Evolutionary conservation across 192 early-diverging fungal species (phyloP), one percentile per base, ranked within the genome.

Genomic region (Powellomyces hirtus): DNA sequence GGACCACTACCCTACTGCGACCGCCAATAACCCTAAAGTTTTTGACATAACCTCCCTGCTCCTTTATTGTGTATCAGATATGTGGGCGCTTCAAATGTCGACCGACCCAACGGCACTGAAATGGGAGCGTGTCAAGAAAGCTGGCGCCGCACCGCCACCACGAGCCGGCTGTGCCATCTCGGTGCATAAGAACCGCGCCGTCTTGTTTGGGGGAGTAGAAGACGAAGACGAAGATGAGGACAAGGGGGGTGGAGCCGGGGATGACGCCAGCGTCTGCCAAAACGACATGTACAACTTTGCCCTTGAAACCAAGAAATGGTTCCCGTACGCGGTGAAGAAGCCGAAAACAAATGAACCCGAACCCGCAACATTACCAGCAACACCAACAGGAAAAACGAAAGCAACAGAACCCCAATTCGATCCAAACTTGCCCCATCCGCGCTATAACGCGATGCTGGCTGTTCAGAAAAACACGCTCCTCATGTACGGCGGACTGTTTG

Each of bases 371-470:
- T 11, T 22, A 34, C 33, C 64, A 66, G 50, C 22, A 16, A 30
- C 20, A 37, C 18, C 33, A 27, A 1, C 26, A 57, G 35, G 36
- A 29, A 6, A 14, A 18, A 11, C 29, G 10, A 11, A 4, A 2
- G 16, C 20, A 22, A 20, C 24, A 11, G 13, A 11, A 14, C 51
- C 52, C 24, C 37, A n/a, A n/a, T 50, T 64, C 14, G 62, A 64
- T 34, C 44, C 62, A 49, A 37, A 29, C 27, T 5, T 22, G 50
- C 89, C 89, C 0, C 76, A 83, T 18, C 83, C 85, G 8, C 81
- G 89, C 3, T 91, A 86, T 66, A 89, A 89, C 68, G 69, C 82
- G 13, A 91, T 89, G 88, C 57, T 89, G 75, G 75, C 79, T 4
- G 82, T 88, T 18, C 71, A 78, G 20, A 78, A 79, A 37, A 80